Conservation (phyloP, 768 basidiomycete species). For the Candolleomyces aberdarensis region DNA sequence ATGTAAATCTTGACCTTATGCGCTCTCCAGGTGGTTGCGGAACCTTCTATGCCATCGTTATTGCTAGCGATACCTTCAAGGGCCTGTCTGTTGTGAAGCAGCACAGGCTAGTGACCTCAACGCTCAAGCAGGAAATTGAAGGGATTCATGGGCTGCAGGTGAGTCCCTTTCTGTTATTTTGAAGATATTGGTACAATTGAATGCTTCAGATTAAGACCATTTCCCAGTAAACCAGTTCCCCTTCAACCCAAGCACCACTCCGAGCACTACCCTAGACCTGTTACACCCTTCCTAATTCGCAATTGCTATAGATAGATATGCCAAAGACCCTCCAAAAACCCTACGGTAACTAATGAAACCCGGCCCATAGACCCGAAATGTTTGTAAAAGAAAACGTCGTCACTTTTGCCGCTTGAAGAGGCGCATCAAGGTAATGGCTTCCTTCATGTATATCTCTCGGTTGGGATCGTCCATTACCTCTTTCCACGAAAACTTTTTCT, state of each 20-base stretch:
- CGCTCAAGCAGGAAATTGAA: slow-evolving; percentile 84
- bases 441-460: slow-evolving; percentile 53
- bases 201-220: slow-evolving; percentile 8
- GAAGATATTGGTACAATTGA: not conserved
- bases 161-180: slow-evolving; percentile 16
- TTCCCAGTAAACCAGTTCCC: slow-evolving; percentile 2
- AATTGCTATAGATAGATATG: not conserved
- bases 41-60: slow-evolving; percentile 91
- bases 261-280: not conserved
- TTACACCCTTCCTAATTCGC: not conserved
- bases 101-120: slow-evolving; percentile 84
- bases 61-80: slow-evolving; percentile 82
- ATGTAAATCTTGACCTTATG: not conserved
- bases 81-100: slow-evolving; percentile 89
- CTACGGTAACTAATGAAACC: not conserved
- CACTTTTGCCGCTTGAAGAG: slow-evolving; percentile 29
- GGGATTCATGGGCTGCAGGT: slow-evolving; percentile 95
- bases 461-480: slow-evolving; percentile 69
- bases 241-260: not conserved
- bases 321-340: not conserved
- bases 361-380: not conserved
- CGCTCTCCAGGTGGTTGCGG: slow-evolving; percentile 83
- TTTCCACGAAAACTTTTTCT: slow-evolving; percentile 72
- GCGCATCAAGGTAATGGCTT: slow-evolving; percentile 63
- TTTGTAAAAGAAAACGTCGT: no score